Evolutionary conservation across 202 grass and related monocot genomes (phyloP).

Genomic region (Bolboschoenoplectus hybrid): DNA sequence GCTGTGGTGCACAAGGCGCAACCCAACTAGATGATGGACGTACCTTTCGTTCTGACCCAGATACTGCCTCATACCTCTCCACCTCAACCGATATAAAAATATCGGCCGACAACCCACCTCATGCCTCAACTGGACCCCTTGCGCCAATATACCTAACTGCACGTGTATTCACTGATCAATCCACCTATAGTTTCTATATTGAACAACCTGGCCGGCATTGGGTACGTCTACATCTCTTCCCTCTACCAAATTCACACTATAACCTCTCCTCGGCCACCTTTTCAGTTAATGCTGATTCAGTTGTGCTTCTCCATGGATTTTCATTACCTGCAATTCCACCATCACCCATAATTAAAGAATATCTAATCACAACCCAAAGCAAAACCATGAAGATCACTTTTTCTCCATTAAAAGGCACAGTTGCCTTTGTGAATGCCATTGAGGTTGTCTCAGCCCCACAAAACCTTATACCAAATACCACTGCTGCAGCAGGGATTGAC

Average conservation of each 20-base stretch:
- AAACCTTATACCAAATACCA: conserved; percentile 69
- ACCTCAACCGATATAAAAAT: conserved; percentile 66
- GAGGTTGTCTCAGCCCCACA: conserved; percentile 66
- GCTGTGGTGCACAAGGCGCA: conserved; percentile 55
- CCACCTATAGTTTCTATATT: conserved; percentile 85
- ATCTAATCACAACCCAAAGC: conserved; percentile 54
- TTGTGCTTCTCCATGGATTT: conserved; percentile 92
- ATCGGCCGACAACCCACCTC: conserved; percentile 45
- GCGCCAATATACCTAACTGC: conserved; percentile 60
- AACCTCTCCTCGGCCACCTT: conserved; percentile 82
- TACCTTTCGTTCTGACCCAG: conserved; percentile 73
- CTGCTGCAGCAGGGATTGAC: conserved; percentile 37
- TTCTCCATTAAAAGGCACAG: conserved; percentile 60
- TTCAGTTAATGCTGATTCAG: conserved; percentile 59
- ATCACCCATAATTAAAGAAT: conserved; percentile 64
- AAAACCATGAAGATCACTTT: conserved; percentile 66
- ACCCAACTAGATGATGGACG: conserved; percentile 81
- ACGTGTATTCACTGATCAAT: conserved; percentile 74
- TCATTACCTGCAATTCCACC: conserved; percentile 55
- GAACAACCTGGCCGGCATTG: conserved; percentile 76
- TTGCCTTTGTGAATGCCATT: conserved; percentile 90
- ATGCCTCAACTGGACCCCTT: conserved; percentile 42
- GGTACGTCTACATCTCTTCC: conserved; percentile 82
- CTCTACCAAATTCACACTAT: conserved; percentile 61
- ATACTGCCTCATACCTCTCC: conserved; percentile 79